Conservation (phyloP, 2,329 filamentous ascomycete species). For the Boeremia exigua region DNA sequence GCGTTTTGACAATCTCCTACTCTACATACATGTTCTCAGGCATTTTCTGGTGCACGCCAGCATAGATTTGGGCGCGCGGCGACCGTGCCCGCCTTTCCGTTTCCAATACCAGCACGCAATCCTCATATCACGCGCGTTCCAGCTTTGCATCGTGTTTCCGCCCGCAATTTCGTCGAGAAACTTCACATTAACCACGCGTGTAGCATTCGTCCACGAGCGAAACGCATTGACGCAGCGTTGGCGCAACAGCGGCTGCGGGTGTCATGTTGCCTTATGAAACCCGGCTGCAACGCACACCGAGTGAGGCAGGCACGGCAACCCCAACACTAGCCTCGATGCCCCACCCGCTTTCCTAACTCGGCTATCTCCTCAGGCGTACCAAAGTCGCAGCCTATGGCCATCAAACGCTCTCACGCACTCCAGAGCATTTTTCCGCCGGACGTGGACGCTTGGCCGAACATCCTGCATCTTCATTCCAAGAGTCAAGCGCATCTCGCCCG, state of each 20-base stretch:
- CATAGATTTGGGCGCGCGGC: constrained; percentile 35
- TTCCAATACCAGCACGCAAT: constrained; percentile 36
- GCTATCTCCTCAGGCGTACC: constrained; percentile 30
- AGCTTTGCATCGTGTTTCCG: constrained; percentile 39
- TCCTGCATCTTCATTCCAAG: background rate
- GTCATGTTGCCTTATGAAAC: constrained; percentile 43
- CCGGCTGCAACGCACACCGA: constrained; percentile 39
- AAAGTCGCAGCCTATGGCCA: constrained; percentile 41
- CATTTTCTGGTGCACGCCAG: constrained; percentile 27
- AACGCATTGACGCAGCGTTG: constrained; percentile 39
- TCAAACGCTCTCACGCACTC: constrained; percentile 43
- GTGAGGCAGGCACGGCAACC: constrained; percentile 33
- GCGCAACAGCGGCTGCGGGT: constrained; percentile 35
- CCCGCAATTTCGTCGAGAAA: constrained; percentile 7
- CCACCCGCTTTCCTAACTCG: constrained; percentile 27
- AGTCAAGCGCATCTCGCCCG: background rate
- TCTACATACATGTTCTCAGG: constrained; percentile 24
- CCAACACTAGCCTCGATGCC: constrained; percentile 24
- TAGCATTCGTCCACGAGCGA: constrained; percentile 14
- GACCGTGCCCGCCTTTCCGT: constrained; percentile 29
- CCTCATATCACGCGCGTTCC: constrained; percentile 12
- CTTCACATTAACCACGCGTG: constrained; percentile 1
- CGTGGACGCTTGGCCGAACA: constrained; percentile 28
- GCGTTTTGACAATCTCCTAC: constrained; percentile 40
- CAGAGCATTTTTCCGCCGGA: constrained; percentile 40